These are phyloP conservation scores for Neofusicoccum sp. DNA, from an alignment of 2,329 filamentous ascomycete genomes.

Conservation along the genomic window DNA sequence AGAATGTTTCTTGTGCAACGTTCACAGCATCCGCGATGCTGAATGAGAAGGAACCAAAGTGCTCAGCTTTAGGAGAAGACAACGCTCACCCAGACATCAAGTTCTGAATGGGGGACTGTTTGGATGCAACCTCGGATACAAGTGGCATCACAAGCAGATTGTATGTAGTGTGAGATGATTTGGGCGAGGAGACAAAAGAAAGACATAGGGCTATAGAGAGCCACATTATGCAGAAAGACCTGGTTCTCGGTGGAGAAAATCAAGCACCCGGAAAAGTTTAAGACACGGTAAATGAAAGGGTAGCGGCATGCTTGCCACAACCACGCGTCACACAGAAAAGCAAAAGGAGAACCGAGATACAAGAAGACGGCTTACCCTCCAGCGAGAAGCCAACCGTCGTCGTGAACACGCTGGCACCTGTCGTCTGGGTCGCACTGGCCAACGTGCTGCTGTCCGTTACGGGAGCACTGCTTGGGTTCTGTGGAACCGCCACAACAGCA, in stretches of 20 bases:
- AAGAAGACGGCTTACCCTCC: background rate
- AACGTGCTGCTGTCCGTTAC: background rate
- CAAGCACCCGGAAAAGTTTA: background rate
- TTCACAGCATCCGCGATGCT: too few species aligned
- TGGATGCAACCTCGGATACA: too few species aligned
- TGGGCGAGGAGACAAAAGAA: background rate
- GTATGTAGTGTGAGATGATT: background rate
- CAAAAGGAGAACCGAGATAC: background rate
- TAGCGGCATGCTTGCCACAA: background rate
- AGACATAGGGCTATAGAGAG: too few species aligned
- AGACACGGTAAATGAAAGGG: constrained; percentile 15
- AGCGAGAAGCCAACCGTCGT: background rate
- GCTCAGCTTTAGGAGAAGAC: too few species aligned
- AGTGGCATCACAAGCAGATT: too few species aligned
- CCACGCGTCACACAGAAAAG: background rate
- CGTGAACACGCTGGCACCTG: background rate
- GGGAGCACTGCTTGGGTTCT: background rate
- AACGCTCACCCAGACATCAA: too few species aligned
- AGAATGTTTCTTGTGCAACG: too few species aligned
- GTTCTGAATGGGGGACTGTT: too few species aligned
- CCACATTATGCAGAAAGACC: too few species aligned
- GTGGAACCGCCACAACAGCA: constrained; percentile 9
- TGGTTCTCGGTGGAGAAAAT: background rate
- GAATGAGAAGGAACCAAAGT: too few species aligned
- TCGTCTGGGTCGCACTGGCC: background rate